A percentile compares a stretch with the other conserved stretches of the same genome.
phyloP scores from a whole-genome alignment of 176 grass and related monocot genomes.

The Coix lacrymajobi region DNA sequence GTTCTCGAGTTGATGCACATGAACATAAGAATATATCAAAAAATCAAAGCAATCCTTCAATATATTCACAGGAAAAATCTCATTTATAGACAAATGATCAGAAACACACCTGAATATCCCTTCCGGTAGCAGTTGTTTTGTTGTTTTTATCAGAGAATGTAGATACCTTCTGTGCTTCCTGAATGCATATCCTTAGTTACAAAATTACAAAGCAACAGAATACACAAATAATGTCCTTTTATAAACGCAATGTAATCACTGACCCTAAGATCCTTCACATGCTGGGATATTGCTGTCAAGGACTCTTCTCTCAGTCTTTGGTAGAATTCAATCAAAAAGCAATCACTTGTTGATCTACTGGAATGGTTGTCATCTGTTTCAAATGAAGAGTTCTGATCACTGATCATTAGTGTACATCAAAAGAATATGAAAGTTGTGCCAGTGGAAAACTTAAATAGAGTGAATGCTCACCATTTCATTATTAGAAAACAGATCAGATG shows the following conservation, averaged over 20 bases:
- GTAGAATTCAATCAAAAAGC: constrained; percentile 41
- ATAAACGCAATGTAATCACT: constrained; percentile 8
- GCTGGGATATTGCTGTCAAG: constrained; percentile 10
- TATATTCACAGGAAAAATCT: not conserved
- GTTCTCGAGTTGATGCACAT: not conserved
- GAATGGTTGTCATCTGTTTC: constrained; percentile 45
- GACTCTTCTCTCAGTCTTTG: constrained; percentile 32
- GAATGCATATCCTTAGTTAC: constrained; percentile 1
- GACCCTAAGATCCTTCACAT: constrained; percentile 33
- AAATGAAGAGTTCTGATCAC: constrained; percentile 55
- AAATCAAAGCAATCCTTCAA: not conserved
- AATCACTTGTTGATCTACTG: constrained; percentile 21
- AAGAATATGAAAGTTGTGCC: not conserved
- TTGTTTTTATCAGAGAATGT: not conserved
- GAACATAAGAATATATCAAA: not conserved
- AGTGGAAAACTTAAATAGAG: not conserved
- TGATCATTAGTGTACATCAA: constrained; percentile 31
- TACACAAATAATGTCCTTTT: not conserved
- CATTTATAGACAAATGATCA: not conserved
- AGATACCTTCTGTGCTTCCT: constrained; percentile 7
- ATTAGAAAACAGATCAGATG: constrained; percentile 37
- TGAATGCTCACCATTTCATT: constrained; percentile 42
- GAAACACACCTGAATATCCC: constrained; percentile 26
- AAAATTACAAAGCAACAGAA: constrained; percentile 15
- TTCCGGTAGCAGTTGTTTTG: constrained; percentile 5